Evolutionary conservation across 2,329 filamentous ascomycete genomes (phyloP).

Genomic region (Podosphaera leucotricha): DNA sequence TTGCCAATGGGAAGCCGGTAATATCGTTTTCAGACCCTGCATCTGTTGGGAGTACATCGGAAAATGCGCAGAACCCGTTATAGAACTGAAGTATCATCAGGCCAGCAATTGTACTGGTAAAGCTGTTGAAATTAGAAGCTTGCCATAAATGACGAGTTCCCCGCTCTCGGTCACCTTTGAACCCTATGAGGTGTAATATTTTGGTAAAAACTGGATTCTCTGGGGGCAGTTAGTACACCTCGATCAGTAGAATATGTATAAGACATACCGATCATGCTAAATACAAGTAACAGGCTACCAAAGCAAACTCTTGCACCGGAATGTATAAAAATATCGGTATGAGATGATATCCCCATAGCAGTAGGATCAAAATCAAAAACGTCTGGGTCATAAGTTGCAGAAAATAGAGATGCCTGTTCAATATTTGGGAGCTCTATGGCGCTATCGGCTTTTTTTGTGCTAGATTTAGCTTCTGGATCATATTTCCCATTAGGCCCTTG

Average conservation of each 20-base stretch:
- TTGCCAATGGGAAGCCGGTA: constrained; percentile 47
- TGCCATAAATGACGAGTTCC: constrained; percentile 79
- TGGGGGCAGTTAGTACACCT: not conserved
- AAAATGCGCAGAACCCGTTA: constrained; percentile 63
- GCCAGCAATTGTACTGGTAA: constrained; percentile 79
- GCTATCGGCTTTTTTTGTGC: not conserved
- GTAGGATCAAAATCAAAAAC: constrained; percentile 19
- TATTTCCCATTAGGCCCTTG: not conserved
- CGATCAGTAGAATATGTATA: too few relatives aligned
- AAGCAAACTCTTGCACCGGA: constrained; percentile 78
- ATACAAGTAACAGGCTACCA: constrained; percentile 59
- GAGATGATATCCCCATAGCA: constrained; percentile 42
- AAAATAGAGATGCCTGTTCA: not conserved
- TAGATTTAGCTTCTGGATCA: too few relatives aligned
- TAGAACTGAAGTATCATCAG: constrained; percentile 68
- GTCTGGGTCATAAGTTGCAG: constrained; percentile 5
- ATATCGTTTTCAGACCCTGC: constrained; percentile 30
- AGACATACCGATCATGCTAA: constrained; percentile 50
- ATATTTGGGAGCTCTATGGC: not conserved
- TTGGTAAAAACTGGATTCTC: constrained; percentile 66
- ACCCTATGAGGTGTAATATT: constrained; percentile 71
- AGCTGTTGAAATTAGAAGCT: constrained; percentile 60
- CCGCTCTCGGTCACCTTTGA: constrained; percentile 64
- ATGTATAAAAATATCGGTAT: constrained; percentile 71
- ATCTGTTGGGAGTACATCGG: constrained; percentile 58